Conservation (phyloP, 495 filamentous ascomycete species). For the Penicillium taxi region DNA sequence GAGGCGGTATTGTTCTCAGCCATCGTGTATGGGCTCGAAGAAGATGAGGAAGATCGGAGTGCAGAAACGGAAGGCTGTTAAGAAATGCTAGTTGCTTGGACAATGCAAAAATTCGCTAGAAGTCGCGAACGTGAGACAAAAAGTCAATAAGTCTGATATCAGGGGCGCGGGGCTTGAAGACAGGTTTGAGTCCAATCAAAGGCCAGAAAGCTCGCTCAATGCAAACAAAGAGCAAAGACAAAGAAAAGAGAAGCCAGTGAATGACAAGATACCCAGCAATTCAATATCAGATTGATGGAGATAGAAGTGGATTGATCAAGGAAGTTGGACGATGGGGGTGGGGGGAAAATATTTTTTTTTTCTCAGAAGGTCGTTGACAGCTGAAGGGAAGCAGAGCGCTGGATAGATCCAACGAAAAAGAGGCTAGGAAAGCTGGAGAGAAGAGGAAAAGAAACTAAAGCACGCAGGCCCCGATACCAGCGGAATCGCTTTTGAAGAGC, state of each 20-base stretch:
- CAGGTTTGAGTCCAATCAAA: constrained; percentile 11
- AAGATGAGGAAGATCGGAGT: constrained; percentile 12
- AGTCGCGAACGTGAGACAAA: background rate
- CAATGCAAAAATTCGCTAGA: constrained; percentile 1
- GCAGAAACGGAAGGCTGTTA: constrained; percentile 13
- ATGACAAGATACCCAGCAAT: no score
- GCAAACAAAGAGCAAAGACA: constrained; percentile 12
- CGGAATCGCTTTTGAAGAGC: constrained; percentile 6
- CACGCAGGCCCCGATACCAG: constrained; percentile 10
- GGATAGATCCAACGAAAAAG: constrained; percentile 4
- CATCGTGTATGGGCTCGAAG: constrained; percentile 42
- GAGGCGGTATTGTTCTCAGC: constrained; percentile 55
- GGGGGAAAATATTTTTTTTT: constrained; percentile 10
- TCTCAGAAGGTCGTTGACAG: constrained; percentile 5
- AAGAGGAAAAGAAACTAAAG: constrained; percentile 4
- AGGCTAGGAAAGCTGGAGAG: constrained; percentile 8
- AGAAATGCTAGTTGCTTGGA: constrained; percentile 6
- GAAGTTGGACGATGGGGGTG: constrained; percentile 6
- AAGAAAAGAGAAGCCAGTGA: constrained; percentile 1
- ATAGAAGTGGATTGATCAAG: background rate
- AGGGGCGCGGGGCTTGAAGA: constrained; percentile 1
- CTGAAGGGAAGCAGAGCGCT: constrained; percentile 6
- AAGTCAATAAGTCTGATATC: constrained; percentile 10
- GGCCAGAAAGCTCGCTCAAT: constrained; percentile 8
- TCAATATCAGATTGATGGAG: background rate